Conservation (phyloP, 2,329 filamentous ascomycete species). For the Macroventuria anomochaeta region DNA sequence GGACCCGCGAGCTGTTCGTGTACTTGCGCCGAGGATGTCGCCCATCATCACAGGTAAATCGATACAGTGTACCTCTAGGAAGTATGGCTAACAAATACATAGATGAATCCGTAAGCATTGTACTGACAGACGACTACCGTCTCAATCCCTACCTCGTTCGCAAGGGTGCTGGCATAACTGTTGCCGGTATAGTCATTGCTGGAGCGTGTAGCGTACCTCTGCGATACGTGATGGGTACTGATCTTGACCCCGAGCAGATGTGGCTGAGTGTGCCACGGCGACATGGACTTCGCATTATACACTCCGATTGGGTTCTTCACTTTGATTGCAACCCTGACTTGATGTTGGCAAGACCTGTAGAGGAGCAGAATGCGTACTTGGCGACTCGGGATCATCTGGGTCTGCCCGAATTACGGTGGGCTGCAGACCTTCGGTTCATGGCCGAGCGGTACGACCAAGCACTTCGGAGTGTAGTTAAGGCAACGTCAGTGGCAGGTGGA, state of each 20-base stretch:
- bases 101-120: background rate
- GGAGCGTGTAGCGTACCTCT: too few relatives aligned
- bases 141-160: background rate
- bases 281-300: background rate
- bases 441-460: background rate
- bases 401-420: constrained; percentile 1
- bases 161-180: too few relatives aligned
- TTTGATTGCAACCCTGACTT: constrained; percentile 7
- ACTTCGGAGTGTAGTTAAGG: too few relatives aligned
- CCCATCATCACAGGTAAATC: background rate
- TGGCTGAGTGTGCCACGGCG: background rate
- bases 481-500: too few relatives aligned
- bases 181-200: background rate
- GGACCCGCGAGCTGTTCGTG: background rate
- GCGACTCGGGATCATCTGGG: background rate
- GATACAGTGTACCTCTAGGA: background rate
- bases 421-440: background rate
- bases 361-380: constrained; percentile 6
- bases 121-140: background rate
- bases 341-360: background rate
- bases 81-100: background rate
- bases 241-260: background rate
- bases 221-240: background rate
- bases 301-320: background rate
- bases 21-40: background rate